phyloP scores from a whole-genome alignment of 2,329 filamentous ascomycete genomes.

The Zymoseptoria tritici region DNA sequence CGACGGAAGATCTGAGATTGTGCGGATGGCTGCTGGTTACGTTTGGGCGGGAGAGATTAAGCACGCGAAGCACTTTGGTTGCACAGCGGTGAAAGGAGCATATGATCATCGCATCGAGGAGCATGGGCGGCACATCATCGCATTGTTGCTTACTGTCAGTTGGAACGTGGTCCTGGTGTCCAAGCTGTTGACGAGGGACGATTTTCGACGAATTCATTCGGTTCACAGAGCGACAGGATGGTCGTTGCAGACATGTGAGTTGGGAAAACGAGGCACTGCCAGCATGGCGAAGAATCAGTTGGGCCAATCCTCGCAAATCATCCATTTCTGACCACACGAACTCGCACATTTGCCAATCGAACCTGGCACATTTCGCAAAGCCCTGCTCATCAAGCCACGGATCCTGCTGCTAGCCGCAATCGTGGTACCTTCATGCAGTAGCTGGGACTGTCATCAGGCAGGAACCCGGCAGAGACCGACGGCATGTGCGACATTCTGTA shows the following conservation, averaged over 20 bases:
- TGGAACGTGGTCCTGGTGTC: constrained; percentile 1
- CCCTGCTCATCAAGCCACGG: not conserved
- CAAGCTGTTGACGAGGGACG: not conserved
- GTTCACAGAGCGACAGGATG: not conserved
- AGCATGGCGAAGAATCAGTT: not conserved
- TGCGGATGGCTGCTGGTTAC: constrained; percentile 2
- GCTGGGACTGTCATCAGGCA: constrained; percentile 17
- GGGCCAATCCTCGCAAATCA: not conserved
- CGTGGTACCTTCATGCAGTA: constrained; percentile 7
- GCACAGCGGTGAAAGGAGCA: constrained; percentile 14
- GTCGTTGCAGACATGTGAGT: not conserved
- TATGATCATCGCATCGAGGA: constrained; percentile 5
- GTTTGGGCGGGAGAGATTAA: constrained; percentile 8
- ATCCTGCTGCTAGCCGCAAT: constrained; percentile 6
- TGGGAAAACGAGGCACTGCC: not conserved
- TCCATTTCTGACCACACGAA: not conserved
- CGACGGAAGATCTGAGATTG: constrained; percentile 17
- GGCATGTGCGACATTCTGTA: not conserved
- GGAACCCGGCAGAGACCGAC: constrained; percentile 14
- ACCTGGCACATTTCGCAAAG: not conserved
- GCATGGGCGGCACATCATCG: constrained; percentile 9
- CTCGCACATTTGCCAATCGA: not conserved
- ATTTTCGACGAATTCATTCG: not conserved
- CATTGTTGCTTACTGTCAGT: constrained; percentile 8
- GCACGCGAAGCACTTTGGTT: constrained; percentile 17